A percentile compares a stretch with the other conserved stretches of the same genome.
These are phyloP conservation scores for Ilex aquifolium DNA, from an alignment of 257 asterid genomes.

Conservation along the genomic window DNA sequence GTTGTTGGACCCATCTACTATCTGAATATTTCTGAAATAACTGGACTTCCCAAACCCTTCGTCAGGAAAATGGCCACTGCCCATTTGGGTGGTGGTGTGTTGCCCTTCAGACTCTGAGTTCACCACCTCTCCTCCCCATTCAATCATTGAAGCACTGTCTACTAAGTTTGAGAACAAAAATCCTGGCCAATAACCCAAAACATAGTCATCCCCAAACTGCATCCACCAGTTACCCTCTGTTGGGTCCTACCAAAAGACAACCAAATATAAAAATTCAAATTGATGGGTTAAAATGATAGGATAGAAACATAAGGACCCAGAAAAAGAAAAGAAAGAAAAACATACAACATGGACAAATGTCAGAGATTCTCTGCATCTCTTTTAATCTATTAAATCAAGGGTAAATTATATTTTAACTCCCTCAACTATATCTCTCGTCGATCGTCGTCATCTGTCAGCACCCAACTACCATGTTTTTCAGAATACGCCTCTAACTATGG, in stretches of 20 bases:
- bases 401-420: not conserved
- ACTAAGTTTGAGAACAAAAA: conserved; percentile 48
- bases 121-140: conserved; percentile 96
- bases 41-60: conserved; percentile 81
- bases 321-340: conserved; percentile 9
- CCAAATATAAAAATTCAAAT: not conserved
- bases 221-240: conserved; percentile 87
- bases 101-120: conserved; percentile 59
- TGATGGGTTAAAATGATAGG: conserved; percentile 6
- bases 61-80: conserved; percentile 77
- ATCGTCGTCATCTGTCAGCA: no score
- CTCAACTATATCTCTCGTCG: no score
- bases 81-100: conserved; percentile 90
- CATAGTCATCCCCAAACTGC: conserved; percentile 58
- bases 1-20: conserved; percentile 66
- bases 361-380: conserved; percentile 40
- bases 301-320: conserved; percentile 21
- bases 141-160: conserved; percentile 65
- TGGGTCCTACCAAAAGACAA: conserved; percentile 41
- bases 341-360: conserved; percentile 15
- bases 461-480: no score
- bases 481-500: no score
- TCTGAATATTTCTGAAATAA: conserved; percentile 63
- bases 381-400: not conserved
- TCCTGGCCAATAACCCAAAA: conserved; percentile 79